phyloP scores from a whole-genome alignment of 257 asterid species.

The Salvia miltiorrhiza region DNA sequence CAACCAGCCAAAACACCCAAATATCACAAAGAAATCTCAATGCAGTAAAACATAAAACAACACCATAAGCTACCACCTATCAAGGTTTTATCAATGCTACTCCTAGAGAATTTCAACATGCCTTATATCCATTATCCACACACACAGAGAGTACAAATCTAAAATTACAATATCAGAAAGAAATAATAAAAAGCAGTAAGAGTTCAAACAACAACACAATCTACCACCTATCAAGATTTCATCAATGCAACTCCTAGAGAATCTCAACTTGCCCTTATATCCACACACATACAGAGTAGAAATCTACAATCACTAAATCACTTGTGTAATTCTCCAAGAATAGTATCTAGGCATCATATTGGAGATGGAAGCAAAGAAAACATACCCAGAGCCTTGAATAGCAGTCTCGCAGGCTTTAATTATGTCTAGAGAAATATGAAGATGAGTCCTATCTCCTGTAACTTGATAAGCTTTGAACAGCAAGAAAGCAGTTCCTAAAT shows the following conservation, averaged over 20 bases:
- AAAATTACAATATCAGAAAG: background rate
- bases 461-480: slow-evolving; percentile 71
- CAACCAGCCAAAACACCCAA: too few species aligned
- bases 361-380: background rate
- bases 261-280: background rate
- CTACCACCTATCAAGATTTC: background rate
- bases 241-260: background rate
- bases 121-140: too few species aligned
- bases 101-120: too few species aligned
- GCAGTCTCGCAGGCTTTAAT: slow-evolving; percentile 61
- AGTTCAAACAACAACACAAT: background rate
- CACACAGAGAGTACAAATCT: too few species aligned
- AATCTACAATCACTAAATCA: too few species aligned
- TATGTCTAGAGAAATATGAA: slow-evolving; percentile 53
- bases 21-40: too few species aligned
- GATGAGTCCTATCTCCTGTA: slow-evolving; percentile 49
- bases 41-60: too few species aligned
- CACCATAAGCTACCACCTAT: too few species aligned
- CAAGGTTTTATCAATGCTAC: too few species aligned
- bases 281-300: background rate
- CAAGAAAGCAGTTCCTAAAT: slow-evolving; percentile 79
- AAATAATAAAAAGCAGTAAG: background rate
- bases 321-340: too few species aligned
- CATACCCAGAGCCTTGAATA: slow-evolving; percentile 56
- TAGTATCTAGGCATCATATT: too few species aligned